Percentiles rank a stretch among this genome's conserved stretches.
Evolutionary conservation across 345 rosid species (phyloP).

Genomic region (Lenwebbia sp.): DNA sequence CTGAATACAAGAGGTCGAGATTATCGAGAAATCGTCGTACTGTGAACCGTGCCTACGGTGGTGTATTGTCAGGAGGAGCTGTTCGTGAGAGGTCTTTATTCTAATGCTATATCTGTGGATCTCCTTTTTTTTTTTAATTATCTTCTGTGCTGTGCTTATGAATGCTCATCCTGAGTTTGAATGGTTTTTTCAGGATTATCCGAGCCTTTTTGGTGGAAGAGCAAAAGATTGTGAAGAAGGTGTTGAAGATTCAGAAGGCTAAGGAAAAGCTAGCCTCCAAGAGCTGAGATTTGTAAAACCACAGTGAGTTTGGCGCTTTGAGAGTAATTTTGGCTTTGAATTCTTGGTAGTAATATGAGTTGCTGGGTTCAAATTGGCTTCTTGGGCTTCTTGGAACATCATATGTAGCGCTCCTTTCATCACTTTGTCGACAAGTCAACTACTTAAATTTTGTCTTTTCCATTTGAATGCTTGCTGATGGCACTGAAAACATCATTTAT

Average conservation of each 20-base stretch:
- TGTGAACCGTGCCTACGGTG: conserved; percentile 88
- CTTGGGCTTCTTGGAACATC: background rate
- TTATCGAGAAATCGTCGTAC: conserved; percentile 69
- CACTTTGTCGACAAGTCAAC: conserved; percentile 16
- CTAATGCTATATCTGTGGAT: background rate
- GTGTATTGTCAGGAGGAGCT: conserved; percentile 74
- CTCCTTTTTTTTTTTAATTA: background rate
- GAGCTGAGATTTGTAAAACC: conserved; percentile 13
- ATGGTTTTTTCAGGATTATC: conserved; percentile 30
- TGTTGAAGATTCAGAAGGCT: conserved; percentile 63
- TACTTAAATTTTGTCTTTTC: conserved; percentile 7
- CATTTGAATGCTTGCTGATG: background rate
- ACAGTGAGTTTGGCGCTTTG: background rate
- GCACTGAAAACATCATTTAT: background rate
- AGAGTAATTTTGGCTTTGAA: conserved; percentile 1
- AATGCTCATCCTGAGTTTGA: background rate
- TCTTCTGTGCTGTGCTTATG: background rate
- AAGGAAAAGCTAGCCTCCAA: conserved; percentile 56
- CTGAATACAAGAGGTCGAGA: conserved; percentile 80
- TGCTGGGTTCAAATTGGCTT: conserved; percentile 2
- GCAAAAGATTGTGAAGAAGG: conserved; percentile 80
- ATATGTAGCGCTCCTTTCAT: background rate
- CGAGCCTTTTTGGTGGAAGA: conserved; percentile 77
- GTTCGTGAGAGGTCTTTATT: conserved; percentile 67
- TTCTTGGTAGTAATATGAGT: conserved; percentile 3